Evolutionary conservation across 2,329 filamentous ascomycete species (phyloP), one percentile per base, ranked within the genome.

Genomic region (Colletotrichum sp.): DNA sequence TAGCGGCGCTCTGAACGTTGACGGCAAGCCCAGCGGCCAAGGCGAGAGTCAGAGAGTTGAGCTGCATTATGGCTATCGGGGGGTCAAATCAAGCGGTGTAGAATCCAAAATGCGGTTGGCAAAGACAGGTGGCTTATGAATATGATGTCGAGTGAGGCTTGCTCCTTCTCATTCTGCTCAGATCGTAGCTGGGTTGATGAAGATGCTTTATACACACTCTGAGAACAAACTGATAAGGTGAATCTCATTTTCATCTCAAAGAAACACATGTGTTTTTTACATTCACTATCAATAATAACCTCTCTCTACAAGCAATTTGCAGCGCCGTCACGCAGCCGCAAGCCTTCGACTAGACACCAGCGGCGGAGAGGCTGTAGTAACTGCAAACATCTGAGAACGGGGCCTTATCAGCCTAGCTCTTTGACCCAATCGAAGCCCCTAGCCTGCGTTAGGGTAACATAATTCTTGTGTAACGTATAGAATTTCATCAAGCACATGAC

Each of bases 211-310:
- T 52, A 52, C 6, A 12, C n/a, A 21, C 5, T 12, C 6, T 2
- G n/a, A 10, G 10, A 5, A 52, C 44, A 49, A 6, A 13, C 6
- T 21, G 44, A 8, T 3, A 21, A 52, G n/a, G 44, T 52, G 44
- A 52, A 52, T 52, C 4, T 1, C 44, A 52, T 52, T 21, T 21
- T 6, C 10, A 8, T 12, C 44, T 13, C 10, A 13, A 52, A 52
- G 10, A 13, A 52, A 52, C 6, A 21, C 3, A 1, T 3, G 1
- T 4, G 3, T 12, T 0, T 52, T 6, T 52, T 21, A 4, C n/a
- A 52, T 8, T 52, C 44, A 52, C 44, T 21, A 8, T 52, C 12
- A 0, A n/a, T 8, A 12, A 8, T 4, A 52, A 21, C 7, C 3
- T 52, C 44, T 12, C 4, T 3, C 18, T 21, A 13, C 6, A 21